These are phyloP conservation scores for Fusarium sp. DNA, from an alignment of 2,329 filamentous ascomycete genomes.

Conservation along the genomic window DNA sequence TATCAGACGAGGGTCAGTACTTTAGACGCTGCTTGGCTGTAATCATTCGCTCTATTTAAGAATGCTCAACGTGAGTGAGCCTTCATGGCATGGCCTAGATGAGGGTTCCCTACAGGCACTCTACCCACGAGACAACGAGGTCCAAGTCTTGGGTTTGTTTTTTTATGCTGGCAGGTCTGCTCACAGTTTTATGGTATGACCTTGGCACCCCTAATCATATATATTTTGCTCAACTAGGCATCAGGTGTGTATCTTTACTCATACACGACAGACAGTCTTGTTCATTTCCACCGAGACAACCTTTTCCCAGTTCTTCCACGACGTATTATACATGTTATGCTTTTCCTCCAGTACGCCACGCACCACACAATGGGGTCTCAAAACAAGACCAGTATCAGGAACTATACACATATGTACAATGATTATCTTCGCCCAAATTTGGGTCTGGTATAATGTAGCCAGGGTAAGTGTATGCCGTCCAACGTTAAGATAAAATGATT, in stretches of 20 bases:
- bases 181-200: neutral
- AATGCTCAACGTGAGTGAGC: neutral
- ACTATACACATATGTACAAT: neutral
- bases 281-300: neutral
- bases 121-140: neutral
- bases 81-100: neutral
- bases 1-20: neutral
- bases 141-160: neutral
- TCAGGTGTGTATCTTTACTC: neutral
- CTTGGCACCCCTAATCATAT: neutral
- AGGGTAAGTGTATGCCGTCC: constrained; percentile 8
- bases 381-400: constrained; percentile 7
- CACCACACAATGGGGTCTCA: constrained; percentile 3
- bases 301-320: neutral
- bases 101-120: neutral
- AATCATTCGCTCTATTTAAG: neutral
- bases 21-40: neutral
- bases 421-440: neutral
- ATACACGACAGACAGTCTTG: neutral
- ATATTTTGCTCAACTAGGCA: neutral
- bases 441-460: neutral
- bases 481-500: constrained; percentile 4
- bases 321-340: constrained; percentile 16
- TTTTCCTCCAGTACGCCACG: constrained; percentile 33
- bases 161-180: neutral